phyloP scores from a whole-genome alignment of 2,329 filamentous ascomycete species.

The Lecanicillium sp. region DNA sequence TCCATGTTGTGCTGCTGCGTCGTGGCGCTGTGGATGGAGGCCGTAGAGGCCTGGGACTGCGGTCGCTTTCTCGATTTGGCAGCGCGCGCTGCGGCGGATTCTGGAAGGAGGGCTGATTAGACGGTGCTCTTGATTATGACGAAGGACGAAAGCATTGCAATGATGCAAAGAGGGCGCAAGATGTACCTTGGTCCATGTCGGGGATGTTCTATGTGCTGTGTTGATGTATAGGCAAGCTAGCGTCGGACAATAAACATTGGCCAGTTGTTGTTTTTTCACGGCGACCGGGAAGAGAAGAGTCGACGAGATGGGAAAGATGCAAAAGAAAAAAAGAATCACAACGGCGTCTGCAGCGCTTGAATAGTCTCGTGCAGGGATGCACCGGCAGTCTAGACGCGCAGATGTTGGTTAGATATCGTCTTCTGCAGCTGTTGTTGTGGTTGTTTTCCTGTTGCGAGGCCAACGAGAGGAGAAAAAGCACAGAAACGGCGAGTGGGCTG shows the following conservation, averaged over 20 bases:
- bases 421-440: slow-evolving; percentile 31
- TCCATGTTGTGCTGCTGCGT: slow-evolving; percentile 46
- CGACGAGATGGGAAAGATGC: not conserved
- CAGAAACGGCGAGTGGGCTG: slow-evolving; percentile 15
- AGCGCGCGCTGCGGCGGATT: slow-evolving; percentile 25
- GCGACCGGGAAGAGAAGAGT: slow-evolving; percentile 1
- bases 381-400: slow-evolving; percentile 20
- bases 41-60: slow-evolving; percentile 50
- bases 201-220: slow-evolving; percentile 18
- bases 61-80: slow-evolving; percentile 44
- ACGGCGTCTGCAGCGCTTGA: slow-evolving; percentile 9
- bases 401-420: slow-evolving; percentile 25
- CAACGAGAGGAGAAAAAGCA: slow-evolving; percentile 33
- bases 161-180: not conserved
- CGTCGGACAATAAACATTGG: slow-evolving; percentile 37
- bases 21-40: slow-evolving; percentile 49
- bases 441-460: slow-evolving; percentile 40
- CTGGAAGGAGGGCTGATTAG: slow-evolving; percentile 20
- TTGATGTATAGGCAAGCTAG: slow-evolving; percentile 26
- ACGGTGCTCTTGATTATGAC: not conserved
- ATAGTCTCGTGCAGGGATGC: slow-evolving; percentile 16
- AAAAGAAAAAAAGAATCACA: slow-evolving; percentile 15
- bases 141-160: slow-evolving; percentile 26
- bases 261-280: slow-evolving; percentile 21
- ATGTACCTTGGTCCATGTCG: slow-evolving; percentile 33